Evolutionary conservation across 805 yeast species (phyloP).

Genomic region (Saturnispora ahearnii): DNA sequence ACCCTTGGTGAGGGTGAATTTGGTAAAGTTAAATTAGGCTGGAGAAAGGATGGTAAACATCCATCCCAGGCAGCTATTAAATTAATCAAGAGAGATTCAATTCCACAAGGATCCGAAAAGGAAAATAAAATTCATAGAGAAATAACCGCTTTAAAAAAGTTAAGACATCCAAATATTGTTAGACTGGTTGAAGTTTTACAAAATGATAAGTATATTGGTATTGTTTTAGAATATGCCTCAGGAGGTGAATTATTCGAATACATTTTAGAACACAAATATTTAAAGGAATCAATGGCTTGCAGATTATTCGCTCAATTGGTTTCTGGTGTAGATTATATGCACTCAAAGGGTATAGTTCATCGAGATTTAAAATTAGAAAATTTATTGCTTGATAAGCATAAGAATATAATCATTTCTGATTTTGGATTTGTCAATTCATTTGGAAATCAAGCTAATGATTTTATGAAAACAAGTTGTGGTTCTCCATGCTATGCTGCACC

Average conservation of each 20-base stretch:
- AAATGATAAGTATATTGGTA: slow-evolving; percentile 91
- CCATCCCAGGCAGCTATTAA: slow-evolving; percentile 90
- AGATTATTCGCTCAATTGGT: slow-evolving; percentile 86
- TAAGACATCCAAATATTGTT: slow-evolving; percentile 91
- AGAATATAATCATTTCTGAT: slow-evolving; percentile 79
- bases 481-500: slow-evolving; percentile 99
- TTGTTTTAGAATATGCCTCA: slow-evolving; percentile 91
- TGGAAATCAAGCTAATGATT: slow-evolving; percentile 43
- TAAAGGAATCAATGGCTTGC: slow-evolving; percentile 83
- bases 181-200: slow-evolving; percentile 86
- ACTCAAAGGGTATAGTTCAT: slow-evolving; percentile 70
- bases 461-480: slow-evolving; percentile 94
- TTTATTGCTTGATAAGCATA: slow-evolving; percentile 71
- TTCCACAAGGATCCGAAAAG: slow-evolving; percentile 77
- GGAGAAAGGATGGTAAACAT: slow-evolving; percentile 77
- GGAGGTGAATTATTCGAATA: slow-evolving; percentile 96
- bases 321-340: slow-evolving; percentile 87
- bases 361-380: slow-evolving; percentile 72
- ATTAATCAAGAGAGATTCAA: slow-evolving; percentile 77
- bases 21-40: slow-evolving; percentile 94
- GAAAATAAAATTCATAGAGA: slow-evolving; percentile 89
- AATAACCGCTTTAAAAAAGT: slow-evolving; percentile 76
- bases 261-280: slow-evolving; percentile 73
- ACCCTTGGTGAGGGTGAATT: slow-evolving; percentile 97
- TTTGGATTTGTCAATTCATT: slow-evolving; percentile 94